Percentiles rank a stretch among this genome's conserved stretches.
Evolutionary conservation across 805 yeast genomes (phyloP).

Genomic region (Debaryomyces tyrocola): DNA sequence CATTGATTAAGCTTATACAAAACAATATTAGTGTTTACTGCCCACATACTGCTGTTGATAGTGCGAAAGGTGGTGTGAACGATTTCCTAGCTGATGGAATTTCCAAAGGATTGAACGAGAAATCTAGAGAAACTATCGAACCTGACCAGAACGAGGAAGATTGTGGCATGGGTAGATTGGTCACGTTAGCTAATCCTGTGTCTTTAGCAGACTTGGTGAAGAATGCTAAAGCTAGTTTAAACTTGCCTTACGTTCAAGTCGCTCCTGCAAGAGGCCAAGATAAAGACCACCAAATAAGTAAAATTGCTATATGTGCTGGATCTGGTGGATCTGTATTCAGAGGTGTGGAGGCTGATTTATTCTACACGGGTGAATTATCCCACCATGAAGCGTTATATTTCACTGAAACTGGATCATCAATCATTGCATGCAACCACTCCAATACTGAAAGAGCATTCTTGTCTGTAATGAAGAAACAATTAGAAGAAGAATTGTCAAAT

Average conservation of each 20-base stretch:
- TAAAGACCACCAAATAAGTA: constrained; percentile 37
- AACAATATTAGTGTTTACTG: constrained; percentile 85
- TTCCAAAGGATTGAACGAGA: constrained; percentile 24
- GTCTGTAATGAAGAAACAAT: constrained; percentile 48
- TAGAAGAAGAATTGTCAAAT: constrained; percentile 44
- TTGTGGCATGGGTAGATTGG: constrained; percentile 83
- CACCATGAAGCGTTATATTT: constrained; percentile 85
- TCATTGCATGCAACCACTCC: constrained; percentile 82
- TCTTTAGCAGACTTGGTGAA: constrained; percentile 45
- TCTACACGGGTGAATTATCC: constrained; percentile 88
- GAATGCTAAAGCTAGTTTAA: constrained; percentile 54
- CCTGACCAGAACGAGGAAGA: constrained; percentile 44
- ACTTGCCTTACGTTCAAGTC: constrained; percentile 60
- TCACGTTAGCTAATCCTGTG: constrained; percentile 46
- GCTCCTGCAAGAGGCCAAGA: constrained; percentile 38
- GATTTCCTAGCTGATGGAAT: constrained; percentile 81
- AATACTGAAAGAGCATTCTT: constrained; percentile 92
- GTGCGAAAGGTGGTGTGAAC: constrained; percentile 89
- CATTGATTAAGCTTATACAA: constrained; percentile 69
- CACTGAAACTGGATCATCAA: constrained; percentile 69
- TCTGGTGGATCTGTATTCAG: constrained; percentile 81
- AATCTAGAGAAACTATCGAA: constrained; percentile 38
- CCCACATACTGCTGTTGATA: constrained; percentile 96
- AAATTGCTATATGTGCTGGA: constrained; percentile 92
- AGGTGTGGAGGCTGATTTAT: constrained; percentile 64